Base-by-base conservation (phyloP, 2,329 filamentous ascomycete genomes). In the Cladophialophora bantiana region DNA sequence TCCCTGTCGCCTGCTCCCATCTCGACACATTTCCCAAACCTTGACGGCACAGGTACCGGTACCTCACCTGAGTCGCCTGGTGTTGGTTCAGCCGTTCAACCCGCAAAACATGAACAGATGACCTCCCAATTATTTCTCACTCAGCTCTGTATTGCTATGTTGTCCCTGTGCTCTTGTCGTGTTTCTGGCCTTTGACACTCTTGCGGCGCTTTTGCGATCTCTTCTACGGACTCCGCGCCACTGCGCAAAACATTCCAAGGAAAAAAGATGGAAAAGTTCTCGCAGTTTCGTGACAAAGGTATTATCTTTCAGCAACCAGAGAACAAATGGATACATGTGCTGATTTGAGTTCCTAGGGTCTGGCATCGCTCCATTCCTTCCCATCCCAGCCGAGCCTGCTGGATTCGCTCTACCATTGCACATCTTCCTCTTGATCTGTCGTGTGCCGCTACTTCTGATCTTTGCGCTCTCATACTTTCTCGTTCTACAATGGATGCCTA, bases 301-400 rank as follows among this genome's bases (percentile, higher is more conserved):
- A 83, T 71, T 68, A 20, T 50, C 20, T 36, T 65, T 65, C 50
- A 63, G 60, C 59, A 31, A 13, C 40, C 53, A 54, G 42, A 38
- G 26, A 36, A 20, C 15, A 20, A 36, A 48, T 34, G 15, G 20
- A 45, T 15, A 42, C 26, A n/a, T 34, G 52, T 15, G 38, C 55
- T 68, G 40, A 59, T 35, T 38, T 59, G 62, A 69, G 42, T 26
- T 36, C 45, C n/a, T 73, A 98, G 94, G 94, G 72, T 96, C 95
- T 72, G 94, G 95, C 74, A 96, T 99, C 77, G 92, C 95, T 71
- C 95, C 95, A 65, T 99, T 99, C 82, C 89, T 98, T 69, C 94
- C 95, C 15, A 86, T 94, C 63, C 85, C 88, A 18, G 86, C 90
- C 6, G 86, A 88, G 56, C 82, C 88, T 31, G 85, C 89, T 10